Evolutionary conservation across 2,329 filamentous ascomycete genomes (phyloP), one percentile per base, ranked within the genome.

Genomic region (Zymoseptoria pseudotritici): DNA sequence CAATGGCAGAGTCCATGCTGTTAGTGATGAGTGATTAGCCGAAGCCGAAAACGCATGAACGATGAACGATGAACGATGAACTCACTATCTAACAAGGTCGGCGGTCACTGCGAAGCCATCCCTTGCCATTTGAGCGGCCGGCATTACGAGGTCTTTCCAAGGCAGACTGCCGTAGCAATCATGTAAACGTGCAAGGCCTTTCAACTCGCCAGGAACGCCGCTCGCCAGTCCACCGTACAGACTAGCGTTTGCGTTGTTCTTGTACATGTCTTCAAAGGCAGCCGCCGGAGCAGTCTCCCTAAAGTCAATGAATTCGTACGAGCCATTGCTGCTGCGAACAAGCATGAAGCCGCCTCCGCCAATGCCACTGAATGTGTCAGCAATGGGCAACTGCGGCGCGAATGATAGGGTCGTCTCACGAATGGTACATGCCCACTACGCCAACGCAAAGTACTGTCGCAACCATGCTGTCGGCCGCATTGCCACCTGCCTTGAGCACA

Each of bases 241-340:
- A 58, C 89, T 91, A 1, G 82, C 85, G 1, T 80, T 74, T 0
- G 82, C 78, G 64, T 94, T 87, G 58, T 85, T 85, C 60, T 83
- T 80, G 73, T 88, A 97, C 93, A 97, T 97, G 69, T 95, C 84
- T 73, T 91, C 80, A 65, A 82, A 86, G 0, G 91, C 89, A 0
- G 90, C 89, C 0, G 87, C 88, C 0, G 93, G 93, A 0, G 93
- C 93, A 0, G 88, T 85, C 73, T 97, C 93, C 53, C 93, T 82
- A 71, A 96, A 97, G 75, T 97, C 93, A 66, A 97, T 86, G 60
- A 87, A 86, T 70, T 96, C 91, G 71, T 92, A 95, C 19, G 79
- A 79, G n/a, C 91, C 91, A 60, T 90, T 79, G 17, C 83, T 77
- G 36, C 84, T 51, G 26, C 65, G 56, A 4, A 67, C 63, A 8